A percentile compares a stretch with the other conserved stretches of the same genome.
phyloP scores from a whole-genome alignment of 2,329 filamentous ascomycete species.

The Colletotrichum sp. region DNA sequence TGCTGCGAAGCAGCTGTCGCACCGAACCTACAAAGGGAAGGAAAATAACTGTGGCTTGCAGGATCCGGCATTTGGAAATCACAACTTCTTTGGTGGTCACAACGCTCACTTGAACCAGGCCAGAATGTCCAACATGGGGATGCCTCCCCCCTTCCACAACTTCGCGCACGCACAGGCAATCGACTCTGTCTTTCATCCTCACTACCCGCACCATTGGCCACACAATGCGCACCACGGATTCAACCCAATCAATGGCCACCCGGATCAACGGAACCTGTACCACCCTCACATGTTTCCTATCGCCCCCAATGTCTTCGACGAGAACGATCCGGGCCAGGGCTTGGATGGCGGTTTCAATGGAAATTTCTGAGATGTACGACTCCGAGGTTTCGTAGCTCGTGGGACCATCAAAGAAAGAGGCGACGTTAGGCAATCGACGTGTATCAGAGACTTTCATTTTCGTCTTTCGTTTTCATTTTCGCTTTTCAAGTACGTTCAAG shows the following conservation, averaged over 20 bases:
- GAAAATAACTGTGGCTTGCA: slow-evolving; percentile 34
- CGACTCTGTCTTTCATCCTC: not conserved
- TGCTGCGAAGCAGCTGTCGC: slow-evolving; percentile 28
- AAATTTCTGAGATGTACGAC: not conserved
- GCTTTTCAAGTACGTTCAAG: not conserved
- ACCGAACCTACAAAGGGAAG: slow-evolving; percentile 29
- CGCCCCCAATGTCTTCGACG: not conserved
- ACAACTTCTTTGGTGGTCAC: slow-evolving; percentile 24
- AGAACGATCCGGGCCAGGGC: not conserved
- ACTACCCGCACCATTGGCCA: not conserved
- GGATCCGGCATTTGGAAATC: slow-evolving; percentile 23
- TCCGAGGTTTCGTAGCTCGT: not conserved
- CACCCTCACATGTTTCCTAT: not conserved
- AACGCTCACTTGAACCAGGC: not conserved
- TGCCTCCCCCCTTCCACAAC: not conserved
- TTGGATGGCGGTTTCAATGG: not conserved
- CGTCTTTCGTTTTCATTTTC: not conserved
- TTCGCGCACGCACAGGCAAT: not conserved
- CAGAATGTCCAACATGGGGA: not conserved
- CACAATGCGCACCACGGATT: not conserved
- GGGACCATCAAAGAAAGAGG: not conserved
- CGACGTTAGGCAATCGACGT: not conserved
- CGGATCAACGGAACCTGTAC: not conserved
- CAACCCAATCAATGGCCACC: slow-evolving; percentile 1
- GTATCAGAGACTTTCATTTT: not conserved